Evolutionary conservation across 192 early-diverging fungal species (phyloP), one percentile per base, ranked within the genome.

Genomic region (Podila epigama): DNA sequence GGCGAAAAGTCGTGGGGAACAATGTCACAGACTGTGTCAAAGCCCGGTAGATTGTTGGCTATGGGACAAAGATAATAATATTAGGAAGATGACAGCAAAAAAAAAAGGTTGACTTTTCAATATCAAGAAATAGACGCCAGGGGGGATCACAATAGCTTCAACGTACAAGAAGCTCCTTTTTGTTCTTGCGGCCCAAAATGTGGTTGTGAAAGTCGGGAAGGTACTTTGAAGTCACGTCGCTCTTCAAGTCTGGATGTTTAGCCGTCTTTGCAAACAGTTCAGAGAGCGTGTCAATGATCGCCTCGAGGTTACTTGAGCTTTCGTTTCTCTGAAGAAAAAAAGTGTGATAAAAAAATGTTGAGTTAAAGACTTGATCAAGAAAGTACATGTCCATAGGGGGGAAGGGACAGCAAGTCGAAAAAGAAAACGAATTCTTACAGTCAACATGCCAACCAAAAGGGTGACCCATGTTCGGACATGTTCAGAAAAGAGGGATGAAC

Each of bases 1-100:
- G 79, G 51, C 82, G 79, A 41, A 84, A 85, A 8, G 81, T 80
- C 4, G 82, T 80, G 25, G 87, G 87, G 63, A 87, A 89, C 10
- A 63, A 36, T 7, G 63, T 80, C n/a, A 82, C 70, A 8, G 84
- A 82, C 10, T 52, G 62, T 8, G 79, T 62, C 36, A 88, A 69
- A 1, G 82, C 83, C 34, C 69, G 57, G 52, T 82, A 77, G 13
- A 83, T 85, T 1, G 70, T 70, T 18, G 75, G 58, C 85, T 84
- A 62, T 51, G 50, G 37, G 51, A 33, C 51, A n/a, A n/a, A n/a
- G n/a, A n/a, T n/a, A n/a, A n/a, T n/a, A n/a, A n/a, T n/a, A n/a
- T n/a, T n/a, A n/a, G n/a, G n/a, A n/a, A n/a, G n/a, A n/a, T n/a
- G n/a, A n/a, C n/a, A n/a, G n/a, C n/a, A n/a, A n/a, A n/a, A n/a